Base-by-base conservation (phyloP, 805 yeast species). In the Clavispora vitiphila region DNA sequence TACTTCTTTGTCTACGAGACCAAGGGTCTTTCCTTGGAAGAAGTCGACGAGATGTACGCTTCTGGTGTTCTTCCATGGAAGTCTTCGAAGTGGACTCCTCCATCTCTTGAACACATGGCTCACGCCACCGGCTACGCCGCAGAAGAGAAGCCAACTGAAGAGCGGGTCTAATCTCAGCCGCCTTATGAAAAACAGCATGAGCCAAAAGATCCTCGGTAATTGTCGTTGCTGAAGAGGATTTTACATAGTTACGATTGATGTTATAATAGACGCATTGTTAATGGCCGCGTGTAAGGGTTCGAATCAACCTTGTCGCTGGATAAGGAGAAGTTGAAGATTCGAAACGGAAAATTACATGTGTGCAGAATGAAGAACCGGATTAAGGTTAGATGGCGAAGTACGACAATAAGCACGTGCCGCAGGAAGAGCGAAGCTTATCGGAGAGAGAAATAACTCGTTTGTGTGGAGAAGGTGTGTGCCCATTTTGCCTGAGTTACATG, bases 1-100 rank as follows among this genome's bases (percentile, higher is more conserved):
- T 79, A 74, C 72, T 80, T 86, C 72, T 74, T 74, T 52, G 79
- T 87, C 46, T 80, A 80, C 54, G 91, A 85, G 65, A 87, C 95
- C 41, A 80, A 78, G 68, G 95, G 95, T 44, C 74, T 86, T 55
- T 75, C 86, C 35, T 74, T 87, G 60, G 95, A 86, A 67, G 89
- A 86, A 65, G 86, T 86, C 49, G 89, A 86, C 60, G 81, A 76
- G 56, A 67, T 81, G 71, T 83, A 80, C 53, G 71, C 72, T 27
- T 62, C 65, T 40, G 60, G 57, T 40, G 42, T 66, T 34, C 44
- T 49, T 16, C 67, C 74, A 26, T 66, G 71, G 71, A 60, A 67
- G 49, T 62, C 83, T 12, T 39, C 69, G 20, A 53, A 53, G 43
- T 82, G 78, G 79, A 69, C 67, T 40, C 83, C 84, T 52, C 69